phyloP scores from a whole-genome alignment of 208 protist species.

The Herpetomonas samuelpessoai region DNA sequence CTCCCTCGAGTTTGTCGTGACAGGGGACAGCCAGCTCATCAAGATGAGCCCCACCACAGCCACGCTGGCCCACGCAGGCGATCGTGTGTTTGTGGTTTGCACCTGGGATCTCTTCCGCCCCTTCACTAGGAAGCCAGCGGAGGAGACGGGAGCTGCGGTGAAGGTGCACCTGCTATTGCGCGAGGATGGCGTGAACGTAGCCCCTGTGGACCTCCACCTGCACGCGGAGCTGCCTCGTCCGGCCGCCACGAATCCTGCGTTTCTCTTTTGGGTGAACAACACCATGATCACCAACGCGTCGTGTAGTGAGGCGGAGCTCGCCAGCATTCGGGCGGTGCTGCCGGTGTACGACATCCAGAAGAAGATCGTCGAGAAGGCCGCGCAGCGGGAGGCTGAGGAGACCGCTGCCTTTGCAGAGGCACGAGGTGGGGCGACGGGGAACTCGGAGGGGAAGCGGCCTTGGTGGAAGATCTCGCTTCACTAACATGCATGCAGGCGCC shows the following conservation, averaged over 20 bases:
- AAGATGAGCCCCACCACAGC: constrained; percentile 7
- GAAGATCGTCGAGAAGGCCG: too few species aligned
- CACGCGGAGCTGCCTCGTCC: constrained; percentile 29
- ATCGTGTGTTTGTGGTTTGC: constrained; percentile 32
- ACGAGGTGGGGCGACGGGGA: too few species aligned
- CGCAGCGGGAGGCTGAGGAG: too few species aligned
- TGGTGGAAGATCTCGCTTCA: too few species aligned
- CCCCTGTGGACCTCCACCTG: constrained; percentile 36
- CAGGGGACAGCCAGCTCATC: constrained; percentile 12
- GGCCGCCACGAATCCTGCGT: constrained; percentile 19
- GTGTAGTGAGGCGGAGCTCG: constrained; percentile 19
- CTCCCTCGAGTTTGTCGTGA: constrained; percentile 36
- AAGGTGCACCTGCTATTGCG: constrained; percentile 33
- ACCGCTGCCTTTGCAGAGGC: too few species aligned
- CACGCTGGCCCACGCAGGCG: constrained; percentile 14
- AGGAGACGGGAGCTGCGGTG: constrained; percentile 17
- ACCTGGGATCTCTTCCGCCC: constrained; percentile 54
- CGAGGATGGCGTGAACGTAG: constrained; percentile 26
- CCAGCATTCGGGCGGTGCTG: constrained; percentile 15
- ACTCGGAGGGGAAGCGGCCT: too few species aligned
- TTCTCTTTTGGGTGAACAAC: constrained; percentile 59
- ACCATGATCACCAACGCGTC: constrained; percentile 42
- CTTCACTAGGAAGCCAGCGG: constrained; percentile 18
- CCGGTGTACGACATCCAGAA: constrained; percentile 19
- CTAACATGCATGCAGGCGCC: too few species aligned